Evolutionary conservation across 2,329 filamentous ascomycete species (phyloP), one percentile per base, ranked within the genome.

Genomic region (Fusarium sp.): DNA sequence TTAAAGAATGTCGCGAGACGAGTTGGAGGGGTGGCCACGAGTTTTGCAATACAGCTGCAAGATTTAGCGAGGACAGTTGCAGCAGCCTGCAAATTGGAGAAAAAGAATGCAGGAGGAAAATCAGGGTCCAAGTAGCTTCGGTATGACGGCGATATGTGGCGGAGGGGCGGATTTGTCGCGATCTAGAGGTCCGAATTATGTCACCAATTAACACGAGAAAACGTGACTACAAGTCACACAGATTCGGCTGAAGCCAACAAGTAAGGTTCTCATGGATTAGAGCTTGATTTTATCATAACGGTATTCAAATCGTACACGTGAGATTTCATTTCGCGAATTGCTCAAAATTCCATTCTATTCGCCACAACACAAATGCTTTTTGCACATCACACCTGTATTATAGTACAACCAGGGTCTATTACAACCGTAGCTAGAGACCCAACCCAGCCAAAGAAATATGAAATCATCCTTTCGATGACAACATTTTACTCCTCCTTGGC

Each of bases 401-500:
- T 68, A 51, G 50, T 73, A 72, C 69, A 73, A 55, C 54, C 41
- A 47, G 60, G 57, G 65, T 63, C 61, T 61, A 66, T 53, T 52
- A 23, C 30, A 54, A 30, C 45, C 60, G 46, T 57, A 37, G 41
- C 38, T 56, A 54, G 57, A 18, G 46, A 45, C 28, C 58, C 56
- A 57, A 40, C 33, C 52, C 54, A 26, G 57, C 40, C 28, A 37
- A 36, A 30, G 13, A 11, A 57, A 34, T 12, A 28, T 33, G 42
- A 57, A 52, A 61, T 53, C 37, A 57, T 69, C 51, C 38, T 64
- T 40, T 40, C 42, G 41, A 36, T 28, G 15, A 12, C 33, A 34
- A 50, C 16, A 33, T 10, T 76, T 77, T 89, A 92, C 83, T 92
- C 89, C 80, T 92, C 89, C 87, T 92, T 92, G 75, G 83, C 88